Evolutionary conservation across 225 moss, liverwort and hornwort genomes (phyloP).

Genomic region (Physcomitrium patens): DNA sequence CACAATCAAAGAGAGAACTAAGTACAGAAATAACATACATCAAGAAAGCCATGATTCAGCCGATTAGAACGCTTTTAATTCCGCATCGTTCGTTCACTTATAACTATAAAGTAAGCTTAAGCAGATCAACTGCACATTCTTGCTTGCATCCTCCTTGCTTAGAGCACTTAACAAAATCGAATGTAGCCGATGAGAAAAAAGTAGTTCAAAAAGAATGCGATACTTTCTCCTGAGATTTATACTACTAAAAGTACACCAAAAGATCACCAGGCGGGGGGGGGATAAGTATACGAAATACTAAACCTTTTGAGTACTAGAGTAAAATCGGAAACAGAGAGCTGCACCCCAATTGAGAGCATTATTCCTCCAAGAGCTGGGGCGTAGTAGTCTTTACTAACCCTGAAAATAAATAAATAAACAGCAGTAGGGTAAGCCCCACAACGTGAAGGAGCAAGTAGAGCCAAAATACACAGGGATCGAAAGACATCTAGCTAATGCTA

Average conservation of each 20-base stretch:
- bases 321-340: conserved; percentile 88
- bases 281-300: background rate
- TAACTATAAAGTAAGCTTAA: background rate
- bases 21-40: conserved; percentile 19
- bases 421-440: conserved; percentile 1
- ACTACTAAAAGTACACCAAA: too few species aligned
- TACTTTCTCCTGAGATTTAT: too few species aligned
- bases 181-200: background rate
- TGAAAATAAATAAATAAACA: conserved; percentile 33
- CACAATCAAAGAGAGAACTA: conserved; percentile 13
- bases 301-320: conserved; percentile 82
- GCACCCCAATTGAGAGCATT: conserved; percentile 96
- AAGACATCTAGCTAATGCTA: background rate
- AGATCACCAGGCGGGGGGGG: too few species aligned
- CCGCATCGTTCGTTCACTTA: background rate
- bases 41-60: conserved; percentile 12
- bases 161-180: background rate
- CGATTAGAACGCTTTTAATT: background rate
- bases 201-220: background rate
- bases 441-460: background rate
- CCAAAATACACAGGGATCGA: background rate
- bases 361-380: conserved; percentile 96
- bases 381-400: conserved; percentile 96
- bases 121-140: background rate
- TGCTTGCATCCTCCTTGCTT: conserved; percentile 4